These are phyloP conservation scores for Globisporangium radiosum DNA, from an alignment of 352 stramenopile species.

Conservation along the genomic window DNA sequence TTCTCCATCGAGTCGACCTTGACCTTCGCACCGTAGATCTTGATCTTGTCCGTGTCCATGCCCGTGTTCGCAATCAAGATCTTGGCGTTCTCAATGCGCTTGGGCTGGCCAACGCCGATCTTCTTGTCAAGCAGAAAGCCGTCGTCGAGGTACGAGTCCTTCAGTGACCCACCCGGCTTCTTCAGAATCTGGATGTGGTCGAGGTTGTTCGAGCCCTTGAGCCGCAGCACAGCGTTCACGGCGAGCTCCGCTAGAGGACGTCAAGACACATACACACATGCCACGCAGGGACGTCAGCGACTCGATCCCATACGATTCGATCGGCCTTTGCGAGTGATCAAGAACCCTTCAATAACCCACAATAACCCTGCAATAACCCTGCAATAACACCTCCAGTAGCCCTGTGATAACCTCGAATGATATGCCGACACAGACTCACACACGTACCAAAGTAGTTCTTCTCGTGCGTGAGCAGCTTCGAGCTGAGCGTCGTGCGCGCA, in stretches of 20 bases:
- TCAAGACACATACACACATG: background rate
- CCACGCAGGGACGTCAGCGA: background rate
- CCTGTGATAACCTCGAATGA: no score
- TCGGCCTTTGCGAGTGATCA: background rate
- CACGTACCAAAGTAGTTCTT: slow-evolving; percentile 95
- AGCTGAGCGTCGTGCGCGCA: slow-evolving; percentile 96
- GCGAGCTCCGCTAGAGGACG: slow-evolving; percentile 67
- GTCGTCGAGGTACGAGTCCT: slow-evolving; percentile 98
- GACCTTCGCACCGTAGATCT: slow-evolving; percentile 98
- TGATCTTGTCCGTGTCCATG: slow-evolving; percentile 99
- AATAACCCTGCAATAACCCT: background rate
- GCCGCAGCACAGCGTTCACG: slow-evolving; percentile 94
- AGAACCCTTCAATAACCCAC: background rate
- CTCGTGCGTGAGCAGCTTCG: slow-evolving; percentile 97
- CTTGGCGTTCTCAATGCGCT: slow-evolving; percentile 96
- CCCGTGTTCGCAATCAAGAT: slow-evolving; percentile 98
- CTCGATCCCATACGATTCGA: background rate
- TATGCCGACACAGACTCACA: no score
- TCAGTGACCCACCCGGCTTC: slow-evolving; percentile 93
- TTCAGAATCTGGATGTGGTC: slow-evolving; percentile 99
- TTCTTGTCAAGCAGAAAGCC: slow-evolving; percentile 98
- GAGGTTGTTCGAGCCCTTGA: slow-evolving; percentile 94
- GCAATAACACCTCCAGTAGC: no score
- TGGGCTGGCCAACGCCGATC: slow-evolving; percentile 92
- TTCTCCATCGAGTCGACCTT: slow-evolving; percentile 99